Evolutionary conservation across 352 stramenopile species (phyloP), one percentile per base, ranked within the genome.

Genomic region (Heterotrichella gracilis): DNA sequence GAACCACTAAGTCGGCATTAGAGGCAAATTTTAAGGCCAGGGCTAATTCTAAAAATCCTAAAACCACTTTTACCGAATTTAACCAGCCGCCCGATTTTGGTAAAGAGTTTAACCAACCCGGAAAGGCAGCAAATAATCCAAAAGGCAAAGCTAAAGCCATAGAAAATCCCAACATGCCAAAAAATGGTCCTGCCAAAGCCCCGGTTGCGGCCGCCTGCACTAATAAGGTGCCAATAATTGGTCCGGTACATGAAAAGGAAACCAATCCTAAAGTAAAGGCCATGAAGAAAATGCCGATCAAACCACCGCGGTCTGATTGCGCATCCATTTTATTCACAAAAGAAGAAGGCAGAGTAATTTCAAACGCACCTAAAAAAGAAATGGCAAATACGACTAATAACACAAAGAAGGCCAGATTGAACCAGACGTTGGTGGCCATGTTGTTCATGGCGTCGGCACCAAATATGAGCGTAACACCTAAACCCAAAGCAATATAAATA

Each of bases 291-390:
- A 53, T 53, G 32, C 32, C 32, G n/a, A 53, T 53, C 32, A 53
- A 53, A n/a, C 32, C 32, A 53, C 32, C 32, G 9, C n/a, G 9
- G n/a, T 53, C 32, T n/a, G 32, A 53, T n/a, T 53, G 9, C 9
- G 32, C 32, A n/a, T 53, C 32, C 32, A 53, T 53, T 53, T 53
- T 53, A 53, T 53, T 53, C n/a, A 53, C 32, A 53, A 53, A 53
- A n/a, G 9, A 9, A 9, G 32, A 53, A 17, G 32, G 32, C 32
- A 53, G 32, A n/a, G 32, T 53, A 53, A 53, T 53, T n/a, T 53
- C 32, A 53, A 53, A 53, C 9, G 32, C 32, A 9, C 32, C 32
- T 17, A 53, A n/a, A n/a, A 53, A 53, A 53, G 32, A 53, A 53
- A 53, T n/a, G 32, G 32, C 32, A 53, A 53, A 53, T 53, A 53